Evolutionary conservation across 805 yeast genomes (phyloP).

Genomic region (Lipomyces spencermartinsiae): DNA sequence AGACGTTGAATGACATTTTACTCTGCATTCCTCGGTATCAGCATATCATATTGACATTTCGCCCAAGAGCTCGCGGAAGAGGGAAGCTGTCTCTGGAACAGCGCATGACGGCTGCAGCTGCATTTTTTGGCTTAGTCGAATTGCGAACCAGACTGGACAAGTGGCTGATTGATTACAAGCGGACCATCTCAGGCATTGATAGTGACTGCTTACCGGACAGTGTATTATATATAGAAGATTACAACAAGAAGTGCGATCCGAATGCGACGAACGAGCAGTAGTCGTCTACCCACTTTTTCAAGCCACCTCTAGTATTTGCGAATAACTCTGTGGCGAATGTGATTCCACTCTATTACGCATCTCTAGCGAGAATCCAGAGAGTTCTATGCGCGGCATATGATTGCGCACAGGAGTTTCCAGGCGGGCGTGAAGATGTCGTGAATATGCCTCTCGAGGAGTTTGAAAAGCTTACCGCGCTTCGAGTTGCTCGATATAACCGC

Average conservation of each 20-base stretch:
- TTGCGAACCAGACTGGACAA: not conserved
- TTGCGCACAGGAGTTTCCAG: conserved; percentile 3
- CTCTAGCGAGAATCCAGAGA: not conserved
- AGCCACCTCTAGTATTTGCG: conserved; percentile 3
- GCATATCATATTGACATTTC: not conserved
- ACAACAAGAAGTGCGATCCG: not conserved
- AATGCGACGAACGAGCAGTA: not conserved
- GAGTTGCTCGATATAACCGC: not conserved
- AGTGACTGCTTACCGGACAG: conserved; percentile 2
- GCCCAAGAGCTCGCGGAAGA: not conserved
- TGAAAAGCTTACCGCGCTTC: not conserved
- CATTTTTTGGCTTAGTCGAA: conserved; percentile 4
- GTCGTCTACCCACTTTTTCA: conserved; percentile 9
- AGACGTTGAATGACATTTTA: conserved; percentile 9
- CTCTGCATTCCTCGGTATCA: not conserved
- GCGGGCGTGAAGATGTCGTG: not conserved
- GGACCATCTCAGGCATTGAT: not conserved
- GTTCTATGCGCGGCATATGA: not conserved
- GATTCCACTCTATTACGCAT: conserved; percentile 7
- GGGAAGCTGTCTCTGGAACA: not conserved
- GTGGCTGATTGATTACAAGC: conserved; percentile 10
- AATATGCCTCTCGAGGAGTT: not conserved
- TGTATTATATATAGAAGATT: conserved; percentile 1
- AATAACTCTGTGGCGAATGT: not conserved
- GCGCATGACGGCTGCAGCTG: conserved; percentile 4